Evolutionary conservation across 345 rosid species (phyloP).

Genomic region (Aurinia saxatilis): DNA sequence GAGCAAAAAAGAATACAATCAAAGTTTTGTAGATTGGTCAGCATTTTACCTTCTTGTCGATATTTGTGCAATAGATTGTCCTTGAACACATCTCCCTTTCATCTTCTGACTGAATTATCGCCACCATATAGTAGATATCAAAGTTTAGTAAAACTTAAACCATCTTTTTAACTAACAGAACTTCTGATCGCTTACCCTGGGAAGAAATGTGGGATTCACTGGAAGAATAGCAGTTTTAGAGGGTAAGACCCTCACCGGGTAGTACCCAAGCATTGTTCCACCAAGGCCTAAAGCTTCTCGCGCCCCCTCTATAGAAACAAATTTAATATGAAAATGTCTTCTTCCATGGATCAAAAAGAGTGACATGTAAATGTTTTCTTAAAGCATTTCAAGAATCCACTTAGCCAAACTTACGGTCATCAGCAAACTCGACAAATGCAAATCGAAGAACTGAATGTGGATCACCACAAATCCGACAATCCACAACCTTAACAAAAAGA

Average conservation of each 20-base stretch:
- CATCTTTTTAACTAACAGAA: neutral
- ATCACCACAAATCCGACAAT: slow-evolving; percentile 93
- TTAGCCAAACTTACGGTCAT: slow-evolving; percentile 57
- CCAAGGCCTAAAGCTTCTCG: slow-evolving; percentile 63
- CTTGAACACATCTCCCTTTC: slow-evolving; percentile 92
- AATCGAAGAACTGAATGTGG: slow-evolving; percentile 93
- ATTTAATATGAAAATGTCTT: neutral
- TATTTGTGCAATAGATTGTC: slow-evolving; percentile 89
- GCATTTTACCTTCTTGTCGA: slow-evolving; percentile 67
- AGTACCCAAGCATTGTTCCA: slow-evolving; percentile 83
- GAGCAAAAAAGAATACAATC: neutral
- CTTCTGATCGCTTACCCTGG: slow-evolving; percentile 51
- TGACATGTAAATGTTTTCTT: neutral
- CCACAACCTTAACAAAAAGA: slow-evolving; percentile 65
- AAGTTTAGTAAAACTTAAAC: neutral
- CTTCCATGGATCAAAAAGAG: neutral
- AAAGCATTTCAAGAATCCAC: neutral
- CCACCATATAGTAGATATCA: neutral
- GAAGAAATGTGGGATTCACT: slow-evolving; percentile 91
- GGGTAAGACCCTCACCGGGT: slow-evolving; percentile 83
- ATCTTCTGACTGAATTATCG: slow-evolving; percentile 76
- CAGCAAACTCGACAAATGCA: slow-evolving; percentile 88
- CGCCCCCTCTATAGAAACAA: slow-evolving; percentile 58
- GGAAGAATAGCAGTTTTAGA: slow-evolving; percentile 95
- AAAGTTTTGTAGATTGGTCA: neutral